Evolutionary conservation across 2,329 filamentous ascomycete genomes (phyloP).

Genomic region (Fusarium sacchari): DNA sequence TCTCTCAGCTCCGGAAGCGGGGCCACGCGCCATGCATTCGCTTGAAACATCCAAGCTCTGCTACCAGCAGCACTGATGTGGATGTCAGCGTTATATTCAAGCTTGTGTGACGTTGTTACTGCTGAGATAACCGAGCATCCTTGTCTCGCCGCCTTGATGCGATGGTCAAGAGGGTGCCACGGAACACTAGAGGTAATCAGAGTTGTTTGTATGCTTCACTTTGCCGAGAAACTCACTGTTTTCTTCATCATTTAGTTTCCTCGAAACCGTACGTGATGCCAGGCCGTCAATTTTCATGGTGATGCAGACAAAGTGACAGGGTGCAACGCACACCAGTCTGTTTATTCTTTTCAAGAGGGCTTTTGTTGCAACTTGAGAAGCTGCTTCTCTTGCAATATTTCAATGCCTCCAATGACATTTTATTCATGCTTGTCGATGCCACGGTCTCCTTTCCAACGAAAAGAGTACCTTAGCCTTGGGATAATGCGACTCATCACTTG

Average conservation of each 20-base stretch:
- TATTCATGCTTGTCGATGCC: not conserved
- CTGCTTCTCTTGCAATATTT: too few relatives aligned
- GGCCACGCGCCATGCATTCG: not conserved
- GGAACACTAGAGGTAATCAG: not conserved
- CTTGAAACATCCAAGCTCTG: too few relatives aligned
- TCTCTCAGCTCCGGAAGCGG: too few relatives aligned
- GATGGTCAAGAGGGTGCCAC: not conserved
- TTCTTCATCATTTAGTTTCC: too few relatives aligned
- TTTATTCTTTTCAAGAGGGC: not conserved
- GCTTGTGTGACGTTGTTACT: not conserved
- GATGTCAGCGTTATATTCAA: not conserved
- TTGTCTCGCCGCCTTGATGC: not conserved
- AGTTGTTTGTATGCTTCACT: not conserved
- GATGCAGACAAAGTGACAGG: not conserved
- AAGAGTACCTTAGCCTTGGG: accelerated
- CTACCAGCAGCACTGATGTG: not conserved
- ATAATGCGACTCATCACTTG: too few relatives aligned
- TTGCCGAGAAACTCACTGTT: not conserved
- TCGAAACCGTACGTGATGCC: not conserved
- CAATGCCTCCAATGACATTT: not conserved
- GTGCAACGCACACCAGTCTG: too few relatives aligned
- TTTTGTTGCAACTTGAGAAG: not conserved
- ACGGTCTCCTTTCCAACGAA: not conserved
- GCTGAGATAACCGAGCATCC: not conserved
- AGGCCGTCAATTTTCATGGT: not conserved